These are phyloP conservation scores for Cladosporium sp. DNA, from an alignment of 2,329 filamentous ascomycete species.

Conservation along the genomic window DNA sequence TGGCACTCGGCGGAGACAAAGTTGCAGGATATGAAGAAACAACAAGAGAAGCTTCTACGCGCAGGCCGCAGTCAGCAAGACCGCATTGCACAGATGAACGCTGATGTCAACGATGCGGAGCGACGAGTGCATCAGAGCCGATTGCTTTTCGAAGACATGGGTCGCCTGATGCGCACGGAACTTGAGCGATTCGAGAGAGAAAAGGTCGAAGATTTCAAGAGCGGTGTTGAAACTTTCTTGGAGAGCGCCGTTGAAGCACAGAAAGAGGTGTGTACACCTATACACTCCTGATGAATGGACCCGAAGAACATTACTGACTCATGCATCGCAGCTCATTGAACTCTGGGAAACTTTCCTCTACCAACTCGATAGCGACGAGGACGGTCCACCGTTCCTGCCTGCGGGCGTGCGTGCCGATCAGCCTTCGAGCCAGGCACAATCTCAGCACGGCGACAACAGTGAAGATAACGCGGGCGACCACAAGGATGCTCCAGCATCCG, in stretches of 20 bases:
- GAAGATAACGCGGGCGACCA: neutral
- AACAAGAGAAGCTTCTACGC: slow-evolving; percentile 89
- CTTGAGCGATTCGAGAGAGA: slow-evolving; percentile 92
- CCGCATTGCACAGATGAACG: slow-evolving; percentile 83
- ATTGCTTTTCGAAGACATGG: slow-evolving; percentile 95
- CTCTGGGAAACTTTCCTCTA: slow-evolving; percentile 98
- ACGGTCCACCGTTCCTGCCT: slow-evolving; percentile 47
- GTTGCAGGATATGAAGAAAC: slow-evolving; percentile 79
- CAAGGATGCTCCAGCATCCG: neutral
- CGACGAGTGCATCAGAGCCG: slow-evolving; percentile 86
- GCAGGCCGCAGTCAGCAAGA: slow-evolving; percentile 97
- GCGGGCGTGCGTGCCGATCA: slow-evolving; percentile 25
- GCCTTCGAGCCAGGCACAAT: neutral
- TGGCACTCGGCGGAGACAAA: slow-evolving; percentile 92
- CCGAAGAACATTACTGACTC: slow-evolving; percentile 18
- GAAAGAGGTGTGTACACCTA: slow-evolving; percentile 71
- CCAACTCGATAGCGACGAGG: slow-evolving; percentile 91
- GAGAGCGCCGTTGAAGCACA: slow-evolving; percentile 97
- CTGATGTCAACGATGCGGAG: slow-evolving; percentile 93
- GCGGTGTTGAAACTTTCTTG: slow-evolving; percentile 92
- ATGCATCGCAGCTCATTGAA: slow-evolving; percentile 60
- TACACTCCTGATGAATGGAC: no score
- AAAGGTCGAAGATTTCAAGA: slow-evolving; percentile 99
- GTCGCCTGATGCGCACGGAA: slow-evolving; percentile 82
- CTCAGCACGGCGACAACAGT: neutral